These are phyloP conservation scores for Solanum virginianum DNA, from an alignment of 257 asterid genomes.

Conservation along the genomic window DNA sequence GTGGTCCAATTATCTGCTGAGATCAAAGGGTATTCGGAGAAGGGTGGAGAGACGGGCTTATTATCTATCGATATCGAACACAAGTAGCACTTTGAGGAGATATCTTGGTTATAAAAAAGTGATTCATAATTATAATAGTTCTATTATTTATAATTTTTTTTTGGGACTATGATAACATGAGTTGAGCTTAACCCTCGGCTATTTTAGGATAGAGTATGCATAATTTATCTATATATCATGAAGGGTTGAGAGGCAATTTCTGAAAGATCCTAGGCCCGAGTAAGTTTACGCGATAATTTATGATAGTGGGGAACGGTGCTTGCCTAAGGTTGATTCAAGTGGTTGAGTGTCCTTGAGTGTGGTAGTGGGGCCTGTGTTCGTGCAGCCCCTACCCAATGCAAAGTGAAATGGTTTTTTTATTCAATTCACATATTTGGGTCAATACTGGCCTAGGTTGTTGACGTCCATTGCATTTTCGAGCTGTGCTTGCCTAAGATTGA, in stretches of 20 bases:
- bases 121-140: not conserved
- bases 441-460: not conserved
- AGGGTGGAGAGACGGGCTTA: not conserved
- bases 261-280: too few species aligned
- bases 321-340: too few species aligned
- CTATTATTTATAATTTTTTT: not conserved
- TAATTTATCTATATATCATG: too few species aligned
- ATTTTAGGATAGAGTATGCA: not conserved
- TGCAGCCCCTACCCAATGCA: too few species aligned
- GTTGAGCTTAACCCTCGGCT: not conserved
- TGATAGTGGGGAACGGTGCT: too few species aligned
- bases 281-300: too few species aligned
- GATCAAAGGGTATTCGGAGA: not conserved
- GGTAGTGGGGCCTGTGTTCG: too few species aligned
- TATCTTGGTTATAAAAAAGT: too few species aligned
- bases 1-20: not conserved
- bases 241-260: too few species aligned
- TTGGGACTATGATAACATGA: not conserved
- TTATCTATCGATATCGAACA: not conserved
- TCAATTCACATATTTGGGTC: constrained; percentile 7
- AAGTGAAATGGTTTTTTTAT: too few species aligned
- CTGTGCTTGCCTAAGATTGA: not conserved
- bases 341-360: too few species aligned
- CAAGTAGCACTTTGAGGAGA: not conserved
- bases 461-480: not conserved